phyloP scores from a whole-genome alignment of 2,329 filamentous ascomycete genomes.

The Botryotinia narcissicola region DNA sequence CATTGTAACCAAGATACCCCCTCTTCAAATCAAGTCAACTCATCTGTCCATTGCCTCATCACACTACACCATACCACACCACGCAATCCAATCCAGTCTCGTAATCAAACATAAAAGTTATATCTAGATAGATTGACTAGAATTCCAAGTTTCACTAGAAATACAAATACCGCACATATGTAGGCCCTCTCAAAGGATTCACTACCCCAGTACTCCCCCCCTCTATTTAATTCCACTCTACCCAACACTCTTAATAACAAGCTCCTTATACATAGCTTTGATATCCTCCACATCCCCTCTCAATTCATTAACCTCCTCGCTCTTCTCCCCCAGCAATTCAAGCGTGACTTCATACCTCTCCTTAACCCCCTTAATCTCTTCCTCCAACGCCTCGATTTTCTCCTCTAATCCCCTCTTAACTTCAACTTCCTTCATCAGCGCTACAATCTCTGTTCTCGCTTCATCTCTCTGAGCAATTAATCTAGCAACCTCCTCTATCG shows the following conservation, averaged over 20 bases:
- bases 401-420: slow-evolving; percentile 59
- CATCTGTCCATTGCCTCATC: too few relatives aligned
- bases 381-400: slow-evolving; percentile 64
- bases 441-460: slow-evolving; percentile 85
- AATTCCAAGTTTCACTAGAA: neutral
- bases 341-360: slow-evolving; percentile 84
- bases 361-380: slow-evolving; percentile 65
- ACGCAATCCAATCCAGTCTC: neutral
- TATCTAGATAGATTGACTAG: neutral
- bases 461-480: slow-evolving; percentile 87
- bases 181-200: neutral
- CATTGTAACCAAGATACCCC: neutral
- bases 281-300: slow-evolving; percentile 85
- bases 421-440: slow-evolving; percentile 83
- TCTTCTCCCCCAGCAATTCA: slow-evolving; percentile 96
- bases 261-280: slow-evolving; percentile 92
- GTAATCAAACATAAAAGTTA: neutral
- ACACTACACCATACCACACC: too few relatives aligned
- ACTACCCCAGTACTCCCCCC: neutral
- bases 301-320: slow-evolving; percentile 89
- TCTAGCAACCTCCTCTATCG: slow-evolving; percentile 79
- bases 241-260: slow-evolving; percentile 50
- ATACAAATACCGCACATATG: neutral
- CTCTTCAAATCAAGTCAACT: neutral
- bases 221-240: neutral